Conservation (phyloP, 768 basidiomycete genomes). For the Lactarius vividus region DNA sequence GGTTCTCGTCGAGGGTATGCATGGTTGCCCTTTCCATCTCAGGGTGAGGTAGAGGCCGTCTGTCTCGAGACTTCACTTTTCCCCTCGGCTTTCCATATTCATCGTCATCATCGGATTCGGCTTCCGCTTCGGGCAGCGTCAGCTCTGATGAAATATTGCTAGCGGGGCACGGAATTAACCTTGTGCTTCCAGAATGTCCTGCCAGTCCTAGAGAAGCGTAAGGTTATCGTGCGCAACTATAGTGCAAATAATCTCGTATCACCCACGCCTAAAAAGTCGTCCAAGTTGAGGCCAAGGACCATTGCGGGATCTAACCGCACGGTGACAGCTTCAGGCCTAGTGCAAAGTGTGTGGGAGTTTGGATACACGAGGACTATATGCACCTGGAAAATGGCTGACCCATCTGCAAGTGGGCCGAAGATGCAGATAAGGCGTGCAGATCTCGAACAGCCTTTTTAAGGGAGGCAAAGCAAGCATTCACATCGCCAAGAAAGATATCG, state of each 20-base stretch:
- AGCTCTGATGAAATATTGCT: neutral
- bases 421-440: conserved; percentile 44
- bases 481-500: conserved; percentile 79
- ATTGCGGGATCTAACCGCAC: conserved; percentile 31
- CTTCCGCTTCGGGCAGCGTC: conserved; percentile 27
- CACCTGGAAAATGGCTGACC: conserved; percentile 64
- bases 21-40: conserved; percentile 51
- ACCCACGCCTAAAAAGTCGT: conserved; percentile 26
- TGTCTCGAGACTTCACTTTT: conserved; percentile 33
- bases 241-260: neutral
- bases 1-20: conserved; percentile 70
- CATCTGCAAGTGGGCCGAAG: conserved; percentile 65
- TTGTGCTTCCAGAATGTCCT: conserved; percentile 20
- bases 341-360: conserved; percentile 6
- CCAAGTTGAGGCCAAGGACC: conserved; percentile 31
- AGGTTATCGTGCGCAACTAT: neutral
- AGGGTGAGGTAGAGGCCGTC: conserved; percentile 34
- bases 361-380: conserved; percentile 23
- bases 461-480: conserved; percentile 70
- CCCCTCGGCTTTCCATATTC: conserved; percentile 44
- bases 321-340: conserved; percentile 38
- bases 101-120: conserved; percentile 42
- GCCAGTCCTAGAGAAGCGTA: conserved; percentile 19
- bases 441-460: conserved; percentile 80
- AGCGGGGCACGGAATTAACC: conserved; percentile 5